Base-by-base conservation (phyloP, 2,329 filamentous ascomycete genomes). In the Penicillium hesseltinei region DNA sequence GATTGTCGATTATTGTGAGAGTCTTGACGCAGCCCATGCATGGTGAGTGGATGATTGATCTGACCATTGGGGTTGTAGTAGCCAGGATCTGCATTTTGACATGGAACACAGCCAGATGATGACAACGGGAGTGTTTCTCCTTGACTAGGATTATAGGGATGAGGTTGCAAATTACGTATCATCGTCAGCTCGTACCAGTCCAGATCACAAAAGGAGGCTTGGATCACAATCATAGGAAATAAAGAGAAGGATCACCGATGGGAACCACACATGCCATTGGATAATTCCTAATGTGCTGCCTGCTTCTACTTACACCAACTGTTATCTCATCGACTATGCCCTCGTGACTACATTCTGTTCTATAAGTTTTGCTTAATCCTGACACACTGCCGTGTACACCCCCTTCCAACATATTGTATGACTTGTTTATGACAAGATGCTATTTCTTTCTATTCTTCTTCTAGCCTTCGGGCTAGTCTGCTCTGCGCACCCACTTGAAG, bases 401-500 rank as follows among this genome's bases (percentile, higher is more conserved):
- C 27, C n/a, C 19, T 4, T 33, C 43, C 5, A 50, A 31, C 35
- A 23, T 51, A 31, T 51, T 42, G 21, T 44, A 25, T 17, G 25
- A 23, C 13, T 27, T 7, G 7, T 19, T 33, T 29, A 15, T 27
- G 40, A 21, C 52, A 59, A 51, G 10, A 56, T 59, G 57, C 19
- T 35, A 27, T 56, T 10, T 15, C 11, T 17, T 36, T 35, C 27
- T 35, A 42, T 40, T 23, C 13, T 50, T 19, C 10, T 59, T 25
- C 35, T 57, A 19, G 17, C 31, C 17, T 40, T 54, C 15, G 47
- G 27, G 25, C n/a, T 57, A 27, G 9, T 53, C 21, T 56, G 61
- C 36, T 53, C 48, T 31, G 51, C 59, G 4, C 40, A 45, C 2
- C 59, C 59, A 21, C 42, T 60, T 8, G 38, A 56, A 17, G 38